Evolutionary conservation across 768 basidiomycete species (phyloP).

Genomic region (Pleurotus sapidus): DNA sequence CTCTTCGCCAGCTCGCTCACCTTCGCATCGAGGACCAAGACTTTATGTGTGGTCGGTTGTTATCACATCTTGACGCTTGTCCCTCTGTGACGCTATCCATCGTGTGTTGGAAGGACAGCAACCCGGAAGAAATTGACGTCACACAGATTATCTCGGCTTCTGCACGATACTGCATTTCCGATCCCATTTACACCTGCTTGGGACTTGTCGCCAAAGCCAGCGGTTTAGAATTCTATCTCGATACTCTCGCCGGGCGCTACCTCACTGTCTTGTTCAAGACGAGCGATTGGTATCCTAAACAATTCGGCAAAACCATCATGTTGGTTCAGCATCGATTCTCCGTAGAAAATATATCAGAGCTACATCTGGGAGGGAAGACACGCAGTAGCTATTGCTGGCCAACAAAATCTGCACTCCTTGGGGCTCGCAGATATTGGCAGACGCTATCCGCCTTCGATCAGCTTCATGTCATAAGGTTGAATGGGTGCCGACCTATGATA

Average conservation of each 20-base stretch:
- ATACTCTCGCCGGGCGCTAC: too few relatives aligned
- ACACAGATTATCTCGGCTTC: too few relatives aligned
- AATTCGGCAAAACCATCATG: background rate
- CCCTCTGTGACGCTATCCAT: background rate
- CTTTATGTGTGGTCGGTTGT: background rate
- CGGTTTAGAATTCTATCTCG: too few relatives aligned
- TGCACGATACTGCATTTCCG: too few relatives aligned
- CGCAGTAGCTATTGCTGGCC: background rate
- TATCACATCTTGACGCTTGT: background rate
- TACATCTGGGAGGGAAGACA: background rate
- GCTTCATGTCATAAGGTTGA: background rate
- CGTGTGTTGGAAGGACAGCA: background rate
- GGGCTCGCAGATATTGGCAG: background rate
- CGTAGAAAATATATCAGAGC: background rate
- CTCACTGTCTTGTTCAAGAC: background rate
- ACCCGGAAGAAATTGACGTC: background rate
- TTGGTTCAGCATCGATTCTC: background rate
- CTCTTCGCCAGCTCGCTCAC: background rate
- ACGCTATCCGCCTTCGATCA: background rate
- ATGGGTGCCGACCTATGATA: background rate
- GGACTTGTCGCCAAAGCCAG: too few relatives aligned
- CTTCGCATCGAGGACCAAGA: background rate
- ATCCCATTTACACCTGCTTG: too few relatives aligned
- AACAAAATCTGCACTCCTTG: background rate
- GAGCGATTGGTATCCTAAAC: background rate